Evolutionary conservation across 768 basidiomycete species (phyloP), one percentile per base, ranked within the genome.

Genomic region (Mycena maculata): DNA sequence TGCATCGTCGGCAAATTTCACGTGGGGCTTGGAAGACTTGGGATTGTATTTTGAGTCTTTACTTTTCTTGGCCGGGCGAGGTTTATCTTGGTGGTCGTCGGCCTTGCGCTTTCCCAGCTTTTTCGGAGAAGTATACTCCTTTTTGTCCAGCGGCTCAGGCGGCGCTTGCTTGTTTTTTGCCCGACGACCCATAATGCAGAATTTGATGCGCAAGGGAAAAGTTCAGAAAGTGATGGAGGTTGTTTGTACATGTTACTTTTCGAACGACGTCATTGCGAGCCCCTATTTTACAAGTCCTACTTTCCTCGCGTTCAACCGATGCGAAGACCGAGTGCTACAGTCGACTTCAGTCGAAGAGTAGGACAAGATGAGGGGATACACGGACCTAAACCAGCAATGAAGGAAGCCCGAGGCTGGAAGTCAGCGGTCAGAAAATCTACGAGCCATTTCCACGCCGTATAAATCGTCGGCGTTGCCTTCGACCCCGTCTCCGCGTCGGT

Each of bases 391-490:
- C 96, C 96, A 5, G 90, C 94, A 36, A 95, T 72, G 79, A 98
- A 98, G 16, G 92, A 90, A 2, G 95, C 96, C 67, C 96, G 82
- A 47, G 91, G 92, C 74, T 95, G 96, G 79, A 98, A 96, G 76
- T 98, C 94, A 9, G 95, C 93, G 0, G 92, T 93, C 77, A 98
- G 79, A 81, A 98, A 98, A 77, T 94, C 83, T 25, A 92, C 77
- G 25, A 90, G 70, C 86, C 90, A 89, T 41, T 75, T 84, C 87
- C 92, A 94, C 27, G 92, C 73, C 3, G 89, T 86, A 22, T 76
- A 76, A 58, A 94, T 77, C 4, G 87, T 93, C 2, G 93, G 92
- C 4, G 94, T 84, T 54, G 79, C 84, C 65, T 75, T 84, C 12
- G 75, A 75, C 2, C 91, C 91, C 0, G 82, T 76, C 33, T 71